Base-by-base conservation (phyloP, 2,329 filamentous ascomycete species). In the Plectosphaerella cucumerina region DNA sequence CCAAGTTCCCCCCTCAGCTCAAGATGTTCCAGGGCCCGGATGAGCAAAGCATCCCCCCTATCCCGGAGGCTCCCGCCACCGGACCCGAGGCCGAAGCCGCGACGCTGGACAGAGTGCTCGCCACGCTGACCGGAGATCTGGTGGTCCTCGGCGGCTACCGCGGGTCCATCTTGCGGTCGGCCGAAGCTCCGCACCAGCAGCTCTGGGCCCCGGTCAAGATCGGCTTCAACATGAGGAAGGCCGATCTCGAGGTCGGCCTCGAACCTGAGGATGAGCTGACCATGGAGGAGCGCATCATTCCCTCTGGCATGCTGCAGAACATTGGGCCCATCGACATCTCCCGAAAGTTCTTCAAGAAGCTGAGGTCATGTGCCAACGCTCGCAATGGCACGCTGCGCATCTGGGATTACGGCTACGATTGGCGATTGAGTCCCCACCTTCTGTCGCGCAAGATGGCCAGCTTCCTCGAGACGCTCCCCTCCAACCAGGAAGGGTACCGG, bases 171-270 rank as follows among this genome's bases (percentile, higher is more conserved):
- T 69, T 97, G 26, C 84, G 92, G 26, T 95, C 90, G 11, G 87
- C 90, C 11, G 85, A 90, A 55, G 81, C 88, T 9, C 87, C 89
- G 4, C 84, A 93, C 62, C 84, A 90, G n/a, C 90, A 96, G 64
- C 72, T 96, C 0, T 97, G 93, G 93, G 89, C 95, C 2, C 92
- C 92, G 0, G 86, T 97, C 62, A 97, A 97, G 68, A 86, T 96
- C 23, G 92, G 93, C 1, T 72, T 97, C 47, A 96, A 96, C 59
- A 81, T 97, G 54, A 86, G 92, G 50, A 96, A 94, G 64, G 92
- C 93, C 2, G 90, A 97, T 64, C 76, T 97, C 4, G 90, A 96
- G 65, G 86, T 97, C 10, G 92, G 91, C 0, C 70, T 97, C 5
- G 80, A 88, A 14, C 82, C 82, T 2, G 87, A 91, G 59, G 92